phyloP scores from a whole-genome alignment of 345 rosid species.

The Aegle marmelos region DNA sequence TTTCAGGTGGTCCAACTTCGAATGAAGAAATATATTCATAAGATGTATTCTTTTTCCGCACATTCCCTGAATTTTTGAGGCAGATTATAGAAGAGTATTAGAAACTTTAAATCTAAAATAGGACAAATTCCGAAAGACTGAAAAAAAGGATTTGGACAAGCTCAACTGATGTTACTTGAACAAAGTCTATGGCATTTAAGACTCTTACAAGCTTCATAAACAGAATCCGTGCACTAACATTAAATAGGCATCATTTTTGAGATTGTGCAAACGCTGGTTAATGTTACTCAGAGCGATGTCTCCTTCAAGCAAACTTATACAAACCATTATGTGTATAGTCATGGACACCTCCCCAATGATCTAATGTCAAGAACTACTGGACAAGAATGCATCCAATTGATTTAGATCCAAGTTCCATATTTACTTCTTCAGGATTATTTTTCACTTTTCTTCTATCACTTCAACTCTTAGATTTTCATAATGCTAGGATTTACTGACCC shows the following conservation, averaged over 20 bases:
- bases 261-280: neutral
- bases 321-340: neutral
- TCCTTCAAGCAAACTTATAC: neutral
- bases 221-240: neutral
- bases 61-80: neutral
- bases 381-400: neutral
- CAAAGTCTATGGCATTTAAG: neutral
- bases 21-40: neutral
- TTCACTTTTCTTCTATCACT: neutral
- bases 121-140: neutral
- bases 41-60: neutral
- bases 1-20: no score
- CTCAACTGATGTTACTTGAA: conserved; percentile 3
- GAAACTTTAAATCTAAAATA: neutral
- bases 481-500: neutral
- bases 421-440: neutral
- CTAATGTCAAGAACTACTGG: neutral
- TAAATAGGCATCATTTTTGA: neutral
- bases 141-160: neutral
- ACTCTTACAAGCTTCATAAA: neutral
- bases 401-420: no score
- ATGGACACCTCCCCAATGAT: neutral
- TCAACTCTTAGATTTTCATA: neutral
- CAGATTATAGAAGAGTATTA: neutral
- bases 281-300: neutral